Conservation (phyloP, 106 monocot species). For the Gastrodia elata region DNA sequence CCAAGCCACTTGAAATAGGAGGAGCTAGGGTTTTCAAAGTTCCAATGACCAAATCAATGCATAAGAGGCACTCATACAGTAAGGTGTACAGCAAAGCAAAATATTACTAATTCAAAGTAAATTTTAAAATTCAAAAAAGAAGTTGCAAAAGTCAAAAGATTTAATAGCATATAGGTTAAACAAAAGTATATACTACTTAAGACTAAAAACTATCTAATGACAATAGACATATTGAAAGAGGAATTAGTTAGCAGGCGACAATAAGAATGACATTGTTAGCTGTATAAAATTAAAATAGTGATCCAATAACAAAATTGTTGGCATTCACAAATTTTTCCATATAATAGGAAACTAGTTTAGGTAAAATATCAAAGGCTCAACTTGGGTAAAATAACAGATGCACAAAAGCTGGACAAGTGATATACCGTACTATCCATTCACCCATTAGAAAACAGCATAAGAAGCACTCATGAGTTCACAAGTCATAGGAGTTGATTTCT, state of each 20-base stretch:
- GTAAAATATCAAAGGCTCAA: not conserved
- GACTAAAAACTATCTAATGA: not conserved
- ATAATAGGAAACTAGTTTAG: not conserved
- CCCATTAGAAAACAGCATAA: not conserved
- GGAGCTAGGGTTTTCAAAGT: not conserved
- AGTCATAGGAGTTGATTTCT: not conserved
- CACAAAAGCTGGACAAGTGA: not conserved
- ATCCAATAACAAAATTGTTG: not conserved
- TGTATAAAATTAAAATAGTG: not conserved
- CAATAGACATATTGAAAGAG: not conserved
- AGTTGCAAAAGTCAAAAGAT: not conserved
- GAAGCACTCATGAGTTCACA: not conserved
- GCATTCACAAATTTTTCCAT: not conserved
- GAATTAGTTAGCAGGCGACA: not conserved
- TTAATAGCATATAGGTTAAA: not conserved
- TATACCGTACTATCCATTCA: not conserved
- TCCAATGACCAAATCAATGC: not conserved
- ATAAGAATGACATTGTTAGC: not conserved
- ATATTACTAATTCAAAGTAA: not conserved
- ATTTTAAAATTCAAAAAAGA: constrained; percentile 2
- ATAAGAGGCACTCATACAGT: not conserved
- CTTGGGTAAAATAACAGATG: not conserved
- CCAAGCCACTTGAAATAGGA: not conserved
- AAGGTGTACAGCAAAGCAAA: not conserved
- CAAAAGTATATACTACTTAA: not conserved